A percentile compares a stretch with the other conserved stretches of the same genome.
These are phyloP conservation scores for Silene conica DNA, from an alignment of 148 eudicot species.

Conservation along the genomic window DNA sequence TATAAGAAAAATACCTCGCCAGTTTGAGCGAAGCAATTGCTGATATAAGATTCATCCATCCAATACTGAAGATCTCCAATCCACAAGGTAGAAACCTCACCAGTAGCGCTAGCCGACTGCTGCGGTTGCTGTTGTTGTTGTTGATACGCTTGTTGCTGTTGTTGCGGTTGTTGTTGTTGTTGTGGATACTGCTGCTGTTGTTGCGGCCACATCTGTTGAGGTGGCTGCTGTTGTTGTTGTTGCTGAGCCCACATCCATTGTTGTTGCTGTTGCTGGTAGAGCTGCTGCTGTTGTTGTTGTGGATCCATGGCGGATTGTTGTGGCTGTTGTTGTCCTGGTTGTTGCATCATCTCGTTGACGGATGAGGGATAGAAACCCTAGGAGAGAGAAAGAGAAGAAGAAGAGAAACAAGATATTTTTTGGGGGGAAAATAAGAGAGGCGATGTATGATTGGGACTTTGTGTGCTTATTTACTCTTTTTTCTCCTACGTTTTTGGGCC, in stretches of 20 bases:
- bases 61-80: slow-evolving; percentile 88
- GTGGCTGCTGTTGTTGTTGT: slow-evolving; percentile 32
- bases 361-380: slow-evolving; percentile 28
- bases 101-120: slow-evolving; percentile 35
- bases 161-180: slow-evolving; percentile 35
- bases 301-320: slow-evolving; percentile 38
- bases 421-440: background rate
- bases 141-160: slow-evolving; percentile 31
- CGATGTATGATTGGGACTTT: background rate
- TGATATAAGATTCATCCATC: slow-evolving; percentile 83
- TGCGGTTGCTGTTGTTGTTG: slow-evolving; percentile 32
- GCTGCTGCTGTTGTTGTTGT: slow-evolving; percentile 24
- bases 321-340: slow-evolving; percentile 31
- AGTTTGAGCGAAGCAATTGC: slow-evolving; percentile 44
- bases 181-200: slow-evolving; percentile 36
- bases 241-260: slow-evolving; percentile 20
- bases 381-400: slow-evolving; percentile 21
- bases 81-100: slow-evolving; percentile 75
- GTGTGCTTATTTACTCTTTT: background rate
- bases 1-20: slow-evolving; percentile 54
- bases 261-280: slow-evolving; percentile 5
- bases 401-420: slow-evolving; percentile 7
- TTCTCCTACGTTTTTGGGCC: background rate
- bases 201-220: slow-evolving; percentile 23
- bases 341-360: slow-evolving; percentile 46